Percentiles rank a stretch among this genome's conserved stretches.
Conservation (phyloP, 192 early-diverging fungal genomes). For the Borealophlyctis nickersoniae region DNA sequence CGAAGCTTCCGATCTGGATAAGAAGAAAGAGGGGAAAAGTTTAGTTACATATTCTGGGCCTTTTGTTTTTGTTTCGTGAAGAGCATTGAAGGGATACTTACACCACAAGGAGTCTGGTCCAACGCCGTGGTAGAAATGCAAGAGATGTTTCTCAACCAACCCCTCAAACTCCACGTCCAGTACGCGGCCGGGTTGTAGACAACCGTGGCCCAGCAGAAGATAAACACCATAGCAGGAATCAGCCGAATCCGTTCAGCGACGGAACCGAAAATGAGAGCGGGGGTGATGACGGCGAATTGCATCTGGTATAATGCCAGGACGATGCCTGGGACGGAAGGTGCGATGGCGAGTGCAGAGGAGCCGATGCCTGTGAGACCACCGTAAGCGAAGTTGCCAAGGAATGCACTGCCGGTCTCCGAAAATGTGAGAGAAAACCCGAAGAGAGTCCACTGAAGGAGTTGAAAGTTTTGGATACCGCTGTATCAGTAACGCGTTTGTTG, state of each 20-base stretch:
- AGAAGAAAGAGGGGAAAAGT: conserved; percentile 6
- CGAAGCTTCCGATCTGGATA: conserved; percentile 66
- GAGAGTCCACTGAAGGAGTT: conserved; percentile 72
- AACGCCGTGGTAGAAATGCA: no score
- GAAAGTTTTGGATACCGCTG: conserved; percentile 68
- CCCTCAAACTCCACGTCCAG: conserved; percentile 82
- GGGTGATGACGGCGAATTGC: conserved; percentile 87
- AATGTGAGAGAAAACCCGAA: conserved; percentile 83
- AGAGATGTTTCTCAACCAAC: conserved; percentile 64
- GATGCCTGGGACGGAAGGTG: no score
- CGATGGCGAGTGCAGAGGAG: conserved; percentile 31
- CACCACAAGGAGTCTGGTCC: not conserved
- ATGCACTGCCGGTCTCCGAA: conserved; percentile 58
- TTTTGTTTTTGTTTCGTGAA: no score
- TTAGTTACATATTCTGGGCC: not conserved
- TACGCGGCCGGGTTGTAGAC: conserved; percentile 86
- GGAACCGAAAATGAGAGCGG: conserved; percentile 82
- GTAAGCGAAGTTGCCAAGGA: conserved; percentile 81
- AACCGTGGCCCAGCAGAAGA: conserved; percentile 75
- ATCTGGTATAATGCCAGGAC: conserved; percentile 83
- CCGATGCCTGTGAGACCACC: conserved; percentile 67
- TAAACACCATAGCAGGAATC: conserved; percentile 78
- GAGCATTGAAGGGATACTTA: no score
- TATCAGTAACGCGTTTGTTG: conserved; percentile 54
- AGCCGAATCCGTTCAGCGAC: conserved; percentile 84